Base-by-base conservation (phyloP, 1,284 basidiomycete species). In the Leccinum subrobustum region DNA sequence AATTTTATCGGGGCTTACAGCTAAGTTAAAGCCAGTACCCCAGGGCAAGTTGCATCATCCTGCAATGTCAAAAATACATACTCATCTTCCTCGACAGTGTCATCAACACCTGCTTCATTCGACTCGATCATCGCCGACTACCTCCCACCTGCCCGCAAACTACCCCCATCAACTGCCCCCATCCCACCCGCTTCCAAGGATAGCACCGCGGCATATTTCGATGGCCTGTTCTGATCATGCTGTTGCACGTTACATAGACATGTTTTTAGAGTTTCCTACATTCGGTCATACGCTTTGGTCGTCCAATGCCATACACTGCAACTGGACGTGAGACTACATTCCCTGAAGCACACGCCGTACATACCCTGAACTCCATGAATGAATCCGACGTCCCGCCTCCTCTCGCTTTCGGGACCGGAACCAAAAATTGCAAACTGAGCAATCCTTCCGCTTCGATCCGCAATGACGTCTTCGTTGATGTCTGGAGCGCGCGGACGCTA, bases 391-490 rank as follows among this genome's bases (percentile, higher is more conserved):
- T 70, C 66, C 69, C 81, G 56, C 81, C 80, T 53, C 68, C 68
- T 57, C 75, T 78, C 3, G 80, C 74, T 60, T 76, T 80, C 0
- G 83, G 81, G 4, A 84, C 78, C 1, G 92, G 89, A 81, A 96
- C 92, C 68, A 96, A 81, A 73, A 96, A 91, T 69, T 97, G 95
- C 59, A 96, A 76, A 68, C 89, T 90, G 18, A 96, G 77, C 54
- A 95, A 76, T 0, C 95, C 95, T 56, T 86, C 83, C 18, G 83
- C 79, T 65, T 95, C 91, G 31, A 96, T 93, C 50, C 93, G 83
- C 51, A 97, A 73, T 0, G 92, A 95, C 2, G 93, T 91, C 72
- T 96, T 96, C 31, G 87, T 85, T 0, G 92, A 93, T 57, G 80
- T 86, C 65, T 91, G 86, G 56, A 96, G 76, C 2, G 94, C 93